A percentile compares a stretch with the other conserved stretches of the same genome.
Evolutionary conservation across 1,284 basidiomycete genomes (phyloP).

Genomic region (Ganoderma meredithae): DNA sequence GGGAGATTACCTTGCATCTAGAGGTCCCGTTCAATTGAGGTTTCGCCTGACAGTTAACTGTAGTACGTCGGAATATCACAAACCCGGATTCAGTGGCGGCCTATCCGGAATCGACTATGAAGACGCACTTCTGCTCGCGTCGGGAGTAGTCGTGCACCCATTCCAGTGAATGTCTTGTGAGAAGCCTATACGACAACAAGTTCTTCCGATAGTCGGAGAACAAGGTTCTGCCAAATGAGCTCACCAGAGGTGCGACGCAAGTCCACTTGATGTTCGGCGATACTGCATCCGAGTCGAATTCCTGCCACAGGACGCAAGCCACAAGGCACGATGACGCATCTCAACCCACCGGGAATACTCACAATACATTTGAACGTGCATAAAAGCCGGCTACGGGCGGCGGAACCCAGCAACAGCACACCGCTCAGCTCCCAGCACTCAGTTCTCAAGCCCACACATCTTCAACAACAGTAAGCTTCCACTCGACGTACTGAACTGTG

Average conservation of each 20-base stretch:
- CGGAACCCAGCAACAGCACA: conserved; percentile 5
- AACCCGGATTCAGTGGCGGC: neutral
- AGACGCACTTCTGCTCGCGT: neutral
- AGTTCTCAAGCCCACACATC: neutral
- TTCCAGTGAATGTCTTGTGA: neutral
- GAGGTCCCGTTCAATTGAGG: neutral
- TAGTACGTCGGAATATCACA: neutral
- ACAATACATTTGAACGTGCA: neutral
- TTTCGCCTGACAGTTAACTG: neutral
- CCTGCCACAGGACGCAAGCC: neutral
- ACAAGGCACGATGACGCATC: neutral
- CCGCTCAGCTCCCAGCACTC: conserved; percentile 7
- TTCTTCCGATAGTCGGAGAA: neutral
- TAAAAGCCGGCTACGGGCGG: neutral
- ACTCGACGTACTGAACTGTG: neutral
- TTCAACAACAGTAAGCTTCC: conserved; percentile 5
- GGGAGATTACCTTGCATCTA: neutral
- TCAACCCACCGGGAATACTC: neutral
- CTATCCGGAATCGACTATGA: neutral
- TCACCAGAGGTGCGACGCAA: neutral
- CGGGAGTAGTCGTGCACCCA: neutral
- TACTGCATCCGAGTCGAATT: neutral
- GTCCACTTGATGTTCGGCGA: conserved; percentile 5
- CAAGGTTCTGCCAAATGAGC: conserved; percentile 9
- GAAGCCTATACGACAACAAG: neutral